Evolutionary conservation across 108 stramenopile species (phyloP).

Genomic region (Pseudonitzschia multistriata): DNA sequence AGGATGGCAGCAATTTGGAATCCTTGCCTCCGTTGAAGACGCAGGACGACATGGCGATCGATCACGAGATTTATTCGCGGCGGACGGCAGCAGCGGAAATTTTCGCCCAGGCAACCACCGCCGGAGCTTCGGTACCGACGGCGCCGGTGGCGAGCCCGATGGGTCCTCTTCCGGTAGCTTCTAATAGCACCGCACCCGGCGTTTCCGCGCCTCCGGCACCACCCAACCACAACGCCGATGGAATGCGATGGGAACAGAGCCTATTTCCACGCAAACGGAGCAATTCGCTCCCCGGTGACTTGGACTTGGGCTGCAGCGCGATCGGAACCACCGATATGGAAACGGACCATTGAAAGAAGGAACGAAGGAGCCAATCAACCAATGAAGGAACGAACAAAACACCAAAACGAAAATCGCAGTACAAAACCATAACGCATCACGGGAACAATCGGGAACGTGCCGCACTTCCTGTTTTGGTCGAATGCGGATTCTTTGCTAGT

Average conservation of each 20-base stretch:
- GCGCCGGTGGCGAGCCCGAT: neutral
- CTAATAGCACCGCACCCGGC: too few relatives aligned
- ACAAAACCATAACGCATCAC: too few relatives aligned
- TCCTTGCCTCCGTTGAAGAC: neutral
- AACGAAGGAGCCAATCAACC: neutral
- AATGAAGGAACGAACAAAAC: too few relatives aligned
- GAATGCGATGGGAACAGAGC: neutral
- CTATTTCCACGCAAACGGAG: conserved; percentile 17
- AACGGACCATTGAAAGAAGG: neutral
- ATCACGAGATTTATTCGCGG: conserved; percentile 16
- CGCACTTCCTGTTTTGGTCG: too few relatives aligned
- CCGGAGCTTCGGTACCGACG: neutral
- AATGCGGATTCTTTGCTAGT: too few relatives aligned
- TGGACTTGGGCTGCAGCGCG: neutral
- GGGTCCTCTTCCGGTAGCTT: neutral
- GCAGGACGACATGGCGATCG: conserved; percentile 33
- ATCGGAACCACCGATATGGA: neutral
- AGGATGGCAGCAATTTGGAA: neutral
- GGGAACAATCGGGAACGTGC: too few relatives aligned
- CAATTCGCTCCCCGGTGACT: conserved; percentile 25
- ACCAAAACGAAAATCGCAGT: too few relatives aligned
- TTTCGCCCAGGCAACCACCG: too few relatives aligned
- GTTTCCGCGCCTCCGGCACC: neutral
- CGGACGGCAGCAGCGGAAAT: too few relatives aligned
- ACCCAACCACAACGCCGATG: neutral